Percentiles rank a stretch among this genome's conserved stretches.
phyloP scores from a whole-genome alignment of 1,284 basidiomycete species.

The Leccinum pachyderme region DNA sequence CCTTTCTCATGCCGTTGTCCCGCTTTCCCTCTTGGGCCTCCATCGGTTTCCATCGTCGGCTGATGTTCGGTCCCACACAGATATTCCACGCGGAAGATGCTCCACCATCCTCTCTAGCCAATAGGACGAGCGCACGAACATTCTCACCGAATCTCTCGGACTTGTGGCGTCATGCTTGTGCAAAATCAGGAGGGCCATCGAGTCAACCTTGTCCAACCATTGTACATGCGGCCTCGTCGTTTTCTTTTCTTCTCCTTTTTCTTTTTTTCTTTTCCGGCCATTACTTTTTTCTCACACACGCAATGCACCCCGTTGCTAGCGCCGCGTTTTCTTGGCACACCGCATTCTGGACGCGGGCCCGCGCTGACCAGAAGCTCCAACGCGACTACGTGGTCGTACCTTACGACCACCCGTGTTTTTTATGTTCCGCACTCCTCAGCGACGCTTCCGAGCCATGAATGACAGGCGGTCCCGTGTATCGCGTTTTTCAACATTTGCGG shows the following conservation, averaged over 20 bases:
- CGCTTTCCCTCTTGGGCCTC: background rate
- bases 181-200: constrained; percentile 1
- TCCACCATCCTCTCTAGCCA: background rate
- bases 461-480: background rate
- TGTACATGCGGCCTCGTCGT: background rate
- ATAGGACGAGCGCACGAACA: background rate
- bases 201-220: constrained; percentile 4
- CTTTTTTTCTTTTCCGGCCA: background rate
- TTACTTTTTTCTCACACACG: background rate
- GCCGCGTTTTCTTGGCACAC: constrained; percentile 6
- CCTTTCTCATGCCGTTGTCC: background rate
- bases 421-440: constrained; percentile 1
- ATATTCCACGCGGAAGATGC: background rate
- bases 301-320: background rate
- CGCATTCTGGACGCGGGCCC: constrained; percentile 6
- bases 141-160: constrained; percentile 6
- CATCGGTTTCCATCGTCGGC: background rate
- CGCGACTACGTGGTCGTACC: constrained; percentile 11
- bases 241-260: background rate
- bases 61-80: constrained; percentile 5
- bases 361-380: constrained; percentile 1
- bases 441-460: constrained; percentile 1
- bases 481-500: constrained; percentile 12
- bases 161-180: constrained; percentile 19
- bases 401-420: background rate